Base-by-base conservation (phyloP, 495 filamentous ascomycete genomes). In the Darksidea phi region DNA sequence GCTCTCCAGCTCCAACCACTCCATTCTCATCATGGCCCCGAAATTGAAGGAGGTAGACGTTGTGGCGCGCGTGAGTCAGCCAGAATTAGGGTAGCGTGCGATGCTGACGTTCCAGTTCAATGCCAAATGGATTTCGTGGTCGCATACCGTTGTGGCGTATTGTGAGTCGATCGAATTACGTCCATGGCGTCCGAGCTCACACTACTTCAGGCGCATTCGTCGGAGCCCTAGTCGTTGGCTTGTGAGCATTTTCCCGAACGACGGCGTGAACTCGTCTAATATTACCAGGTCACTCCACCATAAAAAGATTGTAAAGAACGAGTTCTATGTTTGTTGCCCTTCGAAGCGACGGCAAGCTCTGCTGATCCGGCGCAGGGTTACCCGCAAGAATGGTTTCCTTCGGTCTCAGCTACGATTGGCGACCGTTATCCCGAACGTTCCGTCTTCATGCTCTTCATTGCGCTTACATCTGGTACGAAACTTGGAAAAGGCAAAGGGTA, bases 341-440 rank as follows among this genome's bases (percentile, higher is more conserved):
- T 51, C n/a, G 7, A 1, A 1, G 25, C 8, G 2, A 23, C 4
- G 47, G n/a, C 8, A 23, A 32, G 34, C 15, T 18, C 36, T 58
- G 36, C 61, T 49, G 37, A 20, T n/a, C 15, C 41, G 41, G 41
- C 41, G 13, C 13, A 82, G 80, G 87, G 95, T 68, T 99, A 96
- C 74, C 95, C 95, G 1, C 78, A 96, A 41, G 95, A 99, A 81
- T 99, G 95, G 95, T 97, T 99, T 65, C 95, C 95, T 38, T 99
- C 95, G 21, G 95, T 99, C 24, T 97, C 93, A 26, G 85, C 95
- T 13, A 97, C 95, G n/a, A 99, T 99, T 73, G 95, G 95, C 61
- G 95, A 99, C 68, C 86, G 94, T 32, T 97, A 97, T 71, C 95
- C 95, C 26, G 95, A 99, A 73, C 86, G 95, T 47, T 96, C 94